Evolutionary conservation across 768 basidiomycete genomes (phyloP), one percentile per base, ranked within the genome.

Genomic region (Gymnopilus junonius): DNA sequence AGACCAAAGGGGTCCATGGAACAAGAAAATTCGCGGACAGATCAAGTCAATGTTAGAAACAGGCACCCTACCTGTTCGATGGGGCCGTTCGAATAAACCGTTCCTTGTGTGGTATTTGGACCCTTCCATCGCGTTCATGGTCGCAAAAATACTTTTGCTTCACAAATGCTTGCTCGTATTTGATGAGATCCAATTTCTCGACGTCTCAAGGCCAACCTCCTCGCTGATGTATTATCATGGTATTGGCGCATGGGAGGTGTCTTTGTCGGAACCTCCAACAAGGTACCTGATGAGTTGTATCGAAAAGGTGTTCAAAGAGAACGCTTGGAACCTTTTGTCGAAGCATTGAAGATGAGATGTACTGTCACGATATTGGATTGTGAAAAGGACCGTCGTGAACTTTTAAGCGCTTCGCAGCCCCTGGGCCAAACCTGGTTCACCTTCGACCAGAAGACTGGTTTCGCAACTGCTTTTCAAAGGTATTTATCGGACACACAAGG

Each of bases 221-320:
- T 83, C 4, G 79, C 80, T 7, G 80, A 83, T 61, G 84, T 88
- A 5, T 71, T 87, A 15, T 81, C 83, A 12, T 88, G 84, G 85
- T 88, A 83, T 68, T 87, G 85, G 87, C 77, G 86, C 5, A 78
- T 89, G 71, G 87, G 85, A 17, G 85, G 86, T 2, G 82, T 88
- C 7, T 77, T 89, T 39, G 76, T 81, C 27, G 78, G 79, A 31
- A 79, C 75, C 23, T 81, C 83, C 43, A 87, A 86, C 69, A 81
- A 82, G 58, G 79, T 85, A 10, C 80, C 82, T 1, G 82, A 83
- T 65, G 85, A 87, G 59, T 73, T 86, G 15, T 87, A 86, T 74
- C 78, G 79, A 68, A 83, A 85, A 60, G 87, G 86, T 20, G 83
- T 87, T 1, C 85, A 86, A 66, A 74, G 80, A 23, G 82, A 86